A percentile compares a stretch with the other conserved stretches of the same genome.
Evolutionary conservation across 352 stramenopile species (phyloP).

Genomic region (Pythium phragmiticola): DNA sequence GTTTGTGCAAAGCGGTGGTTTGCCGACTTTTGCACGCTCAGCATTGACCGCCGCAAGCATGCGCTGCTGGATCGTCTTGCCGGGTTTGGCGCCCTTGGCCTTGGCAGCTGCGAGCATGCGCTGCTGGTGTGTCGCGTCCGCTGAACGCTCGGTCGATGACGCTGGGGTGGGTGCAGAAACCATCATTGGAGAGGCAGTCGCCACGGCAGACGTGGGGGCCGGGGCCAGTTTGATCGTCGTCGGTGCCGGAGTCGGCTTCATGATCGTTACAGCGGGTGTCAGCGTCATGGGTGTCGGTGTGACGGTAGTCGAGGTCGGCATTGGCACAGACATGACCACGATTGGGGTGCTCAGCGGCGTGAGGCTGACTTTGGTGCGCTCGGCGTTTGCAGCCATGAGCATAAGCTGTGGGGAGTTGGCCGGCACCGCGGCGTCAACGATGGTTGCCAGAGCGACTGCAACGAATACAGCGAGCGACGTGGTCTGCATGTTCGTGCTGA

Average conservation of each 20-base stretch:
- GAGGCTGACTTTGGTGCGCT: slow-evolving; percentile 37
- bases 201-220: neutral
- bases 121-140: too few species aligned
- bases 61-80: slow-evolving; percentile 18
- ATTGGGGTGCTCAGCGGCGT: slow-evolving; percentile 27
- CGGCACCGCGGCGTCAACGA: slow-evolving; percentile 17
- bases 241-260: neutral
- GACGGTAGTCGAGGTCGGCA: neutral
- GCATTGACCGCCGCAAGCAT: slow-evolving; percentile 57
- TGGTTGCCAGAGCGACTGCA: neutral
- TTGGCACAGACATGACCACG: neutral
- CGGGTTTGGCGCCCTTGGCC: neutral
- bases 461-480: slow-evolving; percentile 4
- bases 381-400: slow-evolving; percentile 48
- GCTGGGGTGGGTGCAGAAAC: neutral
- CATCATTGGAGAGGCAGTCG: neutral
- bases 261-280: neutral
- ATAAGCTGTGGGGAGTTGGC: slow-evolving; percentile 30
- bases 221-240: neutral
- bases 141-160: too few species aligned
- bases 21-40: slow-evolving; percentile 41
- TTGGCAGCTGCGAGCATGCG: neutral
- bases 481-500: slow-evolving; percentile 7
- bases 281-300: neutral
- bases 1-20: slow-evolving; percentile 17